These are phyloP conservation scores for Panicum miliaceum DNA, from an alignment of 176 grass and related monocot genomes.

Conservation along the genomic window DNA sequence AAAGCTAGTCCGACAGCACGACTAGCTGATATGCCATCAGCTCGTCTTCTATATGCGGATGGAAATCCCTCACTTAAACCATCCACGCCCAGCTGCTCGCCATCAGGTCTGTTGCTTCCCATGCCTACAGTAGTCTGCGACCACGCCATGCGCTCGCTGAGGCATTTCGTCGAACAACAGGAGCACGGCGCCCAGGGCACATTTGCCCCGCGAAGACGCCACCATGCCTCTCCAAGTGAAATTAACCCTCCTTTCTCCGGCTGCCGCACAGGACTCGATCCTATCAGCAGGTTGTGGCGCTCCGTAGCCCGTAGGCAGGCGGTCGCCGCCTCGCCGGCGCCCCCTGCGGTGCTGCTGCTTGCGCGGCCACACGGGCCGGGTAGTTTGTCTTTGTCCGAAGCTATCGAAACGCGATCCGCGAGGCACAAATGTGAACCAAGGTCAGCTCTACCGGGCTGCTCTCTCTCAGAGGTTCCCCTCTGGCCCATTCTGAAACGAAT, in stretches of 20 bases:
- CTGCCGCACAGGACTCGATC: not conserved
- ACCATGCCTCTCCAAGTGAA: no score
- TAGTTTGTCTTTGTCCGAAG: no score
- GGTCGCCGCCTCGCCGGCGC: no score
- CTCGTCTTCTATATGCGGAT: not conserved
- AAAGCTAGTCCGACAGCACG: not conserved
- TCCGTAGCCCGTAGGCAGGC: not conserved
- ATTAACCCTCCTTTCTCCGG: not conserved
- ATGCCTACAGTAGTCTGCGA: not conserved
- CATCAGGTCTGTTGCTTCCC: not conserved
- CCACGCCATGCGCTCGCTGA: not conserved
- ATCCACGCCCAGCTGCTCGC: not conserved
- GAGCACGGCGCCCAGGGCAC: not conserved
- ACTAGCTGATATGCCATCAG: not conserved
- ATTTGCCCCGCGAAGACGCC: not conserved
- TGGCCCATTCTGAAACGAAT: no score
- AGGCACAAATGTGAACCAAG: no score
- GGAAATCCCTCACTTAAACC: no score
- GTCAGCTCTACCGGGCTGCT: no score
- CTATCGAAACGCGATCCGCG: no score
- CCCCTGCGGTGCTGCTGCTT: no score
- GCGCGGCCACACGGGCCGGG: no score
- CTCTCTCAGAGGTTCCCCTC: no score
- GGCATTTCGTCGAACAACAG: conserved; percentile 4
- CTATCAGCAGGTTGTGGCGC: not conserved